These are phyloP conservation scores for Aspergillus intermedius DNA, from an alignment of 2,329 filamentous ascomycete genomes.

Conservation along the genomic window DNA sequence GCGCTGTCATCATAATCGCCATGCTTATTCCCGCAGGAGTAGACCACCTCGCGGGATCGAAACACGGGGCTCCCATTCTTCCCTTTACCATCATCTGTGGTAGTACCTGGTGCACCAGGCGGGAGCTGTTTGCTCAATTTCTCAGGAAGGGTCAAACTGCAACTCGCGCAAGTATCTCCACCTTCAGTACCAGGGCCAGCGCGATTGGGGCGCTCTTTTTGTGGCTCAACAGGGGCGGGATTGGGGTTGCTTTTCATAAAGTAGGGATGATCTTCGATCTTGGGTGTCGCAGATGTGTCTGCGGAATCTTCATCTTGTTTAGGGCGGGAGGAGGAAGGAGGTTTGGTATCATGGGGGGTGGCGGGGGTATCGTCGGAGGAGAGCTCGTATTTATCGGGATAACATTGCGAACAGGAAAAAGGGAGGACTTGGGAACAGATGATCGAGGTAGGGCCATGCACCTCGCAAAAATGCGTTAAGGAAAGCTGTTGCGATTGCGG, in stretches of 20 bases:
- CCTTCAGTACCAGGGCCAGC: constrained; percentile 37
- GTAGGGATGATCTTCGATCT: constrained; percentile 47
- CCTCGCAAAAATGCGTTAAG: constrained; percentile 57
- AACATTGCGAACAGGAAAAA: constrained; percentile 49
- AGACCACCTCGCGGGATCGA: constrained; percentile 48
- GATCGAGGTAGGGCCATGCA: constrained; percentile 57
- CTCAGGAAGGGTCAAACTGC: constrained; percentile 50
- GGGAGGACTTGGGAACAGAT: constrained; percentile 55
- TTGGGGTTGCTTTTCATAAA: constrained; percentile 38
- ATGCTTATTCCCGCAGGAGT: constrained; percentile 42
- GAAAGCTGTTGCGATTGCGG: constrained; percentile 43
- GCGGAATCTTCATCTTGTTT: constrained; percentile 4
- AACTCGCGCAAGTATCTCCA: constrained; percentile 52
- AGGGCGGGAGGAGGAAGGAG: constrained; percentile 16
- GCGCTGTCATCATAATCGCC: constrained; percentile 30
- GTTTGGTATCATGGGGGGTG: constrained; percentile 22
- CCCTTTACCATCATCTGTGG: constrained; percentile 43
- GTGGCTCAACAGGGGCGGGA: constrained; percentile 37
- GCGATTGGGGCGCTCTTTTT: constrained; percentile 29
- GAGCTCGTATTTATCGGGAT: constrained; percentile 31
- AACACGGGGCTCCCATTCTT: constrained; percentile 50
- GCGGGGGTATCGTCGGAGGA: constrained; percentile 37
- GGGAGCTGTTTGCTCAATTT: constrained; percentile 49
- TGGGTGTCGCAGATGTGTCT: constrained; percentile 18
- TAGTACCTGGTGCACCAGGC: constrained; percentile 47